Evolutionary conservation across 2,329 filamentous ascomycete species (phyloP).

Genomic region (Sclerotinia sclerotiorum): DNA sequence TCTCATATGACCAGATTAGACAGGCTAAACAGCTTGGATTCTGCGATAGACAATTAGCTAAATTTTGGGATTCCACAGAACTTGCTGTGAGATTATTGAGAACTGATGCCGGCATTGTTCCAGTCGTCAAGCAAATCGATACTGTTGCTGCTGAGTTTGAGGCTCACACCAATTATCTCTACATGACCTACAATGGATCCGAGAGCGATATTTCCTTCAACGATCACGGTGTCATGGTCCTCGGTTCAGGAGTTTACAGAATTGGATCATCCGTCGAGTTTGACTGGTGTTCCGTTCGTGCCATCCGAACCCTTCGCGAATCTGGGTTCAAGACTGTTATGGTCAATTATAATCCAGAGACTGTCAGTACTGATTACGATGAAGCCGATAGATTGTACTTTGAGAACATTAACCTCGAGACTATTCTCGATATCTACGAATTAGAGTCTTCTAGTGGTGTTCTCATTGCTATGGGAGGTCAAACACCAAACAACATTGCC

Average conservation of each 20-base stretch:
- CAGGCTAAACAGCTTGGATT: constrained; percentile 98
- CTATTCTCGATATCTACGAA: constrained; percentile 99
- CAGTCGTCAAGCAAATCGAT: constrained; percentile 98
- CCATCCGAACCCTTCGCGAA: constrained; percentile 75
- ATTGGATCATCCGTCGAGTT: constrained; percentile 98
- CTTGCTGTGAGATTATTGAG: constrained; percentile 84
- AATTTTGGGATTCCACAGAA: constrained; percentile 80
- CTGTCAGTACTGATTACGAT: constrained; percentile 81
- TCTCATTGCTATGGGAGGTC: constrained; percentile 92
- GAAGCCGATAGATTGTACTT: constrained; percentile 91
- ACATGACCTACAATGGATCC: constrained; percentile 96
- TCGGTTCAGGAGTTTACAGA: constrained; percentile 94
- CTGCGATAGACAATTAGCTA: constrained; percentile 92
- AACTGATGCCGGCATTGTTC: constrained; percentile 82
- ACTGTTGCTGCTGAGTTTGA: constrained; percentile 96
- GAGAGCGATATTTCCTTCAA: constrained; percentile 93
- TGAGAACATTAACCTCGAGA: constrained; percentile 93
- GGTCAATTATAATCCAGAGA: constrained; percentile 74
- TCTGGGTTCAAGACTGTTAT: constrained; percentile 97
- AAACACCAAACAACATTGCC: constrained; percentile 96
- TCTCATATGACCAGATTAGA: constrained; percentile 80
- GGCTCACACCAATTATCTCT: constrained; percentile 86
- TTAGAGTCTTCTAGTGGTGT: constrained; percentile 82
- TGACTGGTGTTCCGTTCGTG: constrained; percentile 96
- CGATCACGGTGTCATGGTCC: constrained; percentile 83